Evolutionary conservation across 345 rosid genomes (phyloP), one percentile per base, ranked within the genome.

Genomic region (Eutrema japonicum): DNA sequence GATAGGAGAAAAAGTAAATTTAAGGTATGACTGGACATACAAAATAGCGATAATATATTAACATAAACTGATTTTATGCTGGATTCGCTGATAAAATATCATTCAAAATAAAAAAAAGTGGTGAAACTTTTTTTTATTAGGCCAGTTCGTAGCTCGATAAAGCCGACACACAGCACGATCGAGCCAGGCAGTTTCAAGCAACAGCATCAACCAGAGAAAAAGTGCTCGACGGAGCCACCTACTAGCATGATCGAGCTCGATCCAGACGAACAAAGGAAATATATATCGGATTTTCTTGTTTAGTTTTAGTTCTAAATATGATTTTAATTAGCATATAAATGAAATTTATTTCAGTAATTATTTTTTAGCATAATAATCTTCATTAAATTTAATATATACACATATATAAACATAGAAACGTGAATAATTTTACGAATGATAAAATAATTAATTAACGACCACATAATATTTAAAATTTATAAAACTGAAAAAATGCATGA

Each of bases 1-100:
- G 60, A 76, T 63, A 46, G 66, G 66, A 69, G 29, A 37, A 64
- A 70, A 47, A 14, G 10, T 48, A 52, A 58, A 57, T 49, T 58
- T 67, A 74, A 41, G 68, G 62, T 50, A 74, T 49, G 32, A 42
- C 49, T 60, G 18, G 50, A 46, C 71, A 49, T 35, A 26, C 49
- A 64, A 55, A 53, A 64, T 29, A 18, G 6, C 37, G 26, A 37
- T 38, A 7, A 55, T 55, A 42, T 42, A 1, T 42, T 42, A 42
- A 1, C 3, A 55, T 54, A 16, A 16, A 8, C 27, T 56, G 26
- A 2, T 55, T 57, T 36, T 56, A 36, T 3, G 45, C 7, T 56
- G 27, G 13, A n/a, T 56, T 8, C 41, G 6, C 11, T 4, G 27
- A 57, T 56, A 56, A 32, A 33, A 14, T 56, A 56, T 56, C 4